Conservation (phyloP, 257 asterid genomes). For the Salvia hispanica region DNA sequence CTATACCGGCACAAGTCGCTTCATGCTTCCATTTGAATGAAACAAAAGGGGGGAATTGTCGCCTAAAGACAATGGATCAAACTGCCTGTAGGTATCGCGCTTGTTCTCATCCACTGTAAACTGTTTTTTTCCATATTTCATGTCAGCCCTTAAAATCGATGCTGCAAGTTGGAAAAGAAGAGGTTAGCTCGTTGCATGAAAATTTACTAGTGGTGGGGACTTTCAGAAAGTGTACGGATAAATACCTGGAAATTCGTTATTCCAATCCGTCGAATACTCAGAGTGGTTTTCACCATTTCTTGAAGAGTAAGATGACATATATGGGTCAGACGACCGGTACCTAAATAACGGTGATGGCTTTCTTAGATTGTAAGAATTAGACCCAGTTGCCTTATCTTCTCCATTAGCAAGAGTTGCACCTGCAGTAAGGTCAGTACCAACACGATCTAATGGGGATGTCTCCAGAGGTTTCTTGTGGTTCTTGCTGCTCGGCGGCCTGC, state of each 20-base stretch:
- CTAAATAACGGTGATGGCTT: constrained; percentile 53
- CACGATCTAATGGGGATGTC: constrained; percentile 58
- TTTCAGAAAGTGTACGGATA: constrained; percentile 9
- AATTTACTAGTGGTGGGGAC: constrained; percentile 24
- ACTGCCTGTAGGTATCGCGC: constrained; percentile 76
- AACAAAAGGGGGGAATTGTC: constrained; percentile 43
- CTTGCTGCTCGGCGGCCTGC: constrained; percentile 88
- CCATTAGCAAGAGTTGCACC: constrained; percentile 74
- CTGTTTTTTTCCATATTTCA: constrained; percentile 86
- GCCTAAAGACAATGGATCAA: constrained; percentile 45
- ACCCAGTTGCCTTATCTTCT: constrained; percentile 67
- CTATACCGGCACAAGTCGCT: constrained; percentile 77
- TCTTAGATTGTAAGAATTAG: constrained; percentile 81
- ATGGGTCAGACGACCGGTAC: constrained; percentile 57
- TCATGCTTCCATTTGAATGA: constrained; percentile 50
- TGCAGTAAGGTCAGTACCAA: constrained; percentile 58
- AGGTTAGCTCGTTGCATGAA: constrained; percentile 9
- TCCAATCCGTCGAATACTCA: constrained; percentile 75
- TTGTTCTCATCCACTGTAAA: constrained; percentile 73
- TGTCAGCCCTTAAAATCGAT: constrained; percentile 83
- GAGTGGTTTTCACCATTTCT: constrained; percentile 74
- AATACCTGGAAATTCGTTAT: constrained; percentile 89
- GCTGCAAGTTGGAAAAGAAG: constrained; percentile 49
- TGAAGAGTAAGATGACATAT: constrained; percentile 46
- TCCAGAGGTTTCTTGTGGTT: constrained; percentile 60